Conservation (phyloP, 208 protist genomes). For the Phytomonas sp. region DNA sequence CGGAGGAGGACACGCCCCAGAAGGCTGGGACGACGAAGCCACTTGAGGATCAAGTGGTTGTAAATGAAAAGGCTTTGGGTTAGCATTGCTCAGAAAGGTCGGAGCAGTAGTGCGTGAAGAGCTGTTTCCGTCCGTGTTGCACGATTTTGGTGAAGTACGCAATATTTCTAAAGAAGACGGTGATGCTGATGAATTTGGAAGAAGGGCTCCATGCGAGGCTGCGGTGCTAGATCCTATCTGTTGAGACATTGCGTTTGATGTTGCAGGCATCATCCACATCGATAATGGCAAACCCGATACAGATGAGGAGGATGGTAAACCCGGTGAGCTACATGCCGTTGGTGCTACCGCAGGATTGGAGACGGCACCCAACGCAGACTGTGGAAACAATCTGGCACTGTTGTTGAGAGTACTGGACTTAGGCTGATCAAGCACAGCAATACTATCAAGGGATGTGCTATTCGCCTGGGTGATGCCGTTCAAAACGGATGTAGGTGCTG, state of each 20-base stretch:
- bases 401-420: not conserved
- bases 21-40: not conserved
- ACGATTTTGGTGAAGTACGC: not conserved
- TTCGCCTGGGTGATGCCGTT: not conserved
- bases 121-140: not conserved
- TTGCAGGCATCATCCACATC: not conserved
- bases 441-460: not conserved
- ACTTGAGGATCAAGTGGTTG: not conserved
- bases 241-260: not conserved
- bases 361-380: not conserved
- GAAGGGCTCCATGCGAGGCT: not conserved
- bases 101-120: not conserved
- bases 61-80: not conserved
- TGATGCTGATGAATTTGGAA: not conserved
- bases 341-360: not conserved
- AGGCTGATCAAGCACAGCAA: not conserved
- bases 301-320: not conserved
- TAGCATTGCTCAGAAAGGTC: not conserved
- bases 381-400: not conserved
- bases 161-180: not conserved
- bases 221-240: not conserved
- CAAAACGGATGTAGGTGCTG: not conserved
- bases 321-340: not conserved
- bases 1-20: not conserved
- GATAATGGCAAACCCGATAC: not conserved